These are phyloP conservation scores for Yarrowia sp. DNA, from an alignment of 805 yeast species.

Conservation along the genomic window DNA sequence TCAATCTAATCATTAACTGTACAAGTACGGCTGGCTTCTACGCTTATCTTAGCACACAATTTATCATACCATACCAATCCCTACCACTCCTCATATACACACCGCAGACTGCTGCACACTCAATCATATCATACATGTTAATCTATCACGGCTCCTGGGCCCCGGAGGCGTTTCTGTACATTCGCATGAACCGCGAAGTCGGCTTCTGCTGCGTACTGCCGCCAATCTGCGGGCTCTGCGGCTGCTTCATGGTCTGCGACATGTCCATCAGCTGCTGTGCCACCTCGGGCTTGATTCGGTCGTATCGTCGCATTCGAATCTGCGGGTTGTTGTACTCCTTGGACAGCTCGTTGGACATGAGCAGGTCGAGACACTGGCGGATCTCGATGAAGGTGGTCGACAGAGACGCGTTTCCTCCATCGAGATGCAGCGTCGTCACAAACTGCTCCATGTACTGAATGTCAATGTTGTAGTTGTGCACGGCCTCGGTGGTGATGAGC, in stretches of 20 bases:
- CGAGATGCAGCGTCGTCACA: constrained; percentile 38
- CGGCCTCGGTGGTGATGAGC: constrained; percentile 57
- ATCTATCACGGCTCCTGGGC: not conserved
- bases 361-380: constrained; percentile 72
- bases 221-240: constrained; percentile 21
- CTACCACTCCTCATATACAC: too few relatives aligned
- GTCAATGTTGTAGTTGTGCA: constrained; percentile 74
- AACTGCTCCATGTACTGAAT: constrained; percentile 67
- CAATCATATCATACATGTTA: constrained; percentile 4
- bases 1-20: too few relatives aligned
- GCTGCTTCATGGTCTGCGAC: constrained; percentile 20
- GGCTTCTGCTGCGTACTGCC: constrained; percentile 7
- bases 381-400: constrained; percentile 75
- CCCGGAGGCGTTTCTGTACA: constrained; percentile 5
- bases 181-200: constrained; percentile 10
- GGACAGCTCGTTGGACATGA: constrained; percentile 56
- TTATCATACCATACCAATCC: too few relatives aligned
- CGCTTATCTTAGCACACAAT: too few relatives aligned
- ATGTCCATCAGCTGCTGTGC: constrained; percentile 53
- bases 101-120: too few relatives aligned
- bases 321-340: constrained; percentile 61
- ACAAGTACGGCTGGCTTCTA: too few relatives aligned
- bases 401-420: constrained; percentile 42
- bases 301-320: constrained; percentile 62
- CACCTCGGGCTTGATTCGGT: constrained; percentile 69